Evolutionary conservation across 169 alveolate species (phyloP), one percentile per base, ranked within the genome.

Genomic region (Eimeria acervulina): DNA sequence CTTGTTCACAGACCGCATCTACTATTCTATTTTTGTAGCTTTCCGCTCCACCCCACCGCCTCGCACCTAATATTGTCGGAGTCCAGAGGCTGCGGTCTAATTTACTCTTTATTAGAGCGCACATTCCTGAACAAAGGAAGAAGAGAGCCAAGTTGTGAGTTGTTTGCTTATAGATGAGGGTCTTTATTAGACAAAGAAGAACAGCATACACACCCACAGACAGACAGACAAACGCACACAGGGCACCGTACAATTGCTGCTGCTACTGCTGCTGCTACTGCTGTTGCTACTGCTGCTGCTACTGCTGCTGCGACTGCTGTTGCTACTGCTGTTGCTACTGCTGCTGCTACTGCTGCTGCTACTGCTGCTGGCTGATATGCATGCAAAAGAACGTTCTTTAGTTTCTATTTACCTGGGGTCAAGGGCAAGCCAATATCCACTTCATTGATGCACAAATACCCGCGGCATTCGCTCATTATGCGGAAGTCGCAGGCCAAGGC

Each of bases 401-500:
- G 13, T 28, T 70, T 70, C 17, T 12, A 15, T n/a, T 31, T 63
- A 95, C 96, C 96, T 66, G 96, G 96, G 7, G 96, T 95, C 61
- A 95, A 84, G 1, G 93, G 95, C 23, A 95, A 81, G 21, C 97
- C 97, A 21, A 87, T 85, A 80, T 59, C 88, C 10, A 95, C 61
- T 40, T 95, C 97, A 36, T 95, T 95, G 93, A 95, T 59, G 68
- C 97, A 89, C 36, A 95, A 63, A 28, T 55, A 95, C 6, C 97
- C 97, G 4, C 93, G 61, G n/a, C 31, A 5, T 4, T n/a, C 36
- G 59, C 44, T 95, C 97, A 95, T 95, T 38, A 95, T 94, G 17
- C 97, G 76, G 59, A 47, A 95, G 87, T 95, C 97, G 94, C 97
- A 95, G 31, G 76, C 91, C 2, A 61, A 40, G 28, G 97, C 95